Conservation (phyloP, 371 early-diverging fungal species). For the Haplosporangium sp. region DNA sequence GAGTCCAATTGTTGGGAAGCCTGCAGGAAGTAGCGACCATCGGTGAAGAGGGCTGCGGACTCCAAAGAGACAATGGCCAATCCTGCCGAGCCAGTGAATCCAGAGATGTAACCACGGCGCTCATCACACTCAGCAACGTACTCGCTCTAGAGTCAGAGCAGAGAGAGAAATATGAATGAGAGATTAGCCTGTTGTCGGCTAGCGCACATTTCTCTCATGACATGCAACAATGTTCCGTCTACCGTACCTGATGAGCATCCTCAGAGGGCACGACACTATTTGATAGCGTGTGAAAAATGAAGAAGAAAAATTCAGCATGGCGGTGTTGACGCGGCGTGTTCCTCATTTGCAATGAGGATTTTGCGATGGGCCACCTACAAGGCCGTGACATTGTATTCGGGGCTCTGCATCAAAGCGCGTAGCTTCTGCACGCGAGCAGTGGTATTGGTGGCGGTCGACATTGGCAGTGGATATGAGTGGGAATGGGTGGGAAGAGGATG, state of each 20-base stretch:
- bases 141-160: constrained; percentile 81
- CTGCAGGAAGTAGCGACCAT: constrained; percentile 98
- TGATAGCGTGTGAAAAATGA: constrained; percentile 24
- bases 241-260: constrained; percentile 93
- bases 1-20: constrained; percentile 92
- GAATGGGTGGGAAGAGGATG: constrained; percentile 2
- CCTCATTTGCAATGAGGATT: background rate
- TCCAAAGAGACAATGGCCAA: constrained; percentile 80
- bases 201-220: too few species aligned
- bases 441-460: constrained; percentile 60
- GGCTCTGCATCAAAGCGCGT: constrained; percentile 75
- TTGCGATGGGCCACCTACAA: constrained; percentile 62
- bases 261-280: constrained; percentile 89
- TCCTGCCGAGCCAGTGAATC: constrained; percentile 98
- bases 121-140: constrained; percentile 94
- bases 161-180: background rate
- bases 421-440: constrained; percentile 71
- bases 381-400: constrained; percentile 76
- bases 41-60: constrained; percentile 92
- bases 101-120: constrained; percentile 95
- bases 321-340: background rate
- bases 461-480: background rate
- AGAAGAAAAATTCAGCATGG: constrained; percentile 13
- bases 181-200: too few species aligned
- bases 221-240: background rate